phyloP scores from a whole-genome alignment of 2,329 filamentous ascomycete genomes.

The Arachnomyces sp. region DNA sequence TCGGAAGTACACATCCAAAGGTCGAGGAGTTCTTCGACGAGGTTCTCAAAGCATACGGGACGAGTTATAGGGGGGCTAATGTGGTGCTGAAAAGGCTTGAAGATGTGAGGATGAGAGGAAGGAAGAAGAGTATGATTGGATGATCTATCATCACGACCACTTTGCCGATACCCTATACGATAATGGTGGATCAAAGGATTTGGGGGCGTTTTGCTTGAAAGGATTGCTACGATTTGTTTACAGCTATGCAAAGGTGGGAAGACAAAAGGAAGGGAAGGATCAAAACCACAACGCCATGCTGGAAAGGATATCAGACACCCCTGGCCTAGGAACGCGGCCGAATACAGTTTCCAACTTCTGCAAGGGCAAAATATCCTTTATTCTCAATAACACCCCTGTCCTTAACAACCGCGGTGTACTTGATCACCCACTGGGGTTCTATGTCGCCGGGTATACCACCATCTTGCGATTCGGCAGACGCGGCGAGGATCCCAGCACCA shows the following conservation, averaged over 20 bases:
- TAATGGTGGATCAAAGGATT: too few species aligned
- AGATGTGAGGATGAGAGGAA: slow-evolving; percentile 84
- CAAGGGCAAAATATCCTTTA: slow-evolving; percentile 92
- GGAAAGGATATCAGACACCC: slow-evolving; percentile 5
- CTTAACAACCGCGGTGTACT: slow-evolving; percentile 92
- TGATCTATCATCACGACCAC: slow-evolving; percentile 38
- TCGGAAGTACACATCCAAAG: slow-evolving; percentile 86
- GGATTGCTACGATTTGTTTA: neutral
- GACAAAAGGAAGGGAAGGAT: neutral
- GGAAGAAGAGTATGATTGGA: slow-evolving; percentile 96
- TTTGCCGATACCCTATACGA: slow-evolving; percentile 10
- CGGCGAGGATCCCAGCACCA: slow-evolving; percentile 69
- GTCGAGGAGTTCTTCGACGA: slow-evolving; percentile 69
- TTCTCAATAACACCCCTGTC: slow-evolving; percentile 95
- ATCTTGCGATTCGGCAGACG: slow-evolving; percentile 42
- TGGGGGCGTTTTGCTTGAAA: neutral
- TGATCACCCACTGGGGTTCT: slow-evolving; percentile 86
- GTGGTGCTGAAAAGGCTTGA: slow-evolving; percentile 74
- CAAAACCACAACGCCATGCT: slow-evolving; percentile 19
- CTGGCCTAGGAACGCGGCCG: slow-evolving; percentile 19
- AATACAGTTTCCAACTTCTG: slow-evolving; percentile 54
- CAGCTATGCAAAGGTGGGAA: neutral
- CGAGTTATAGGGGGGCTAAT: slow-evolving; percentile 66
- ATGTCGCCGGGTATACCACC: slow-evolving; percentile 67
- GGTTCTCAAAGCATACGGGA: slow-evolving; percentile 66